These are phyloP conservation scores for Ananas comosus DNA, from an alignment of 176 grass and related monocot genomes.

Conservation along the genomic window DNA sequence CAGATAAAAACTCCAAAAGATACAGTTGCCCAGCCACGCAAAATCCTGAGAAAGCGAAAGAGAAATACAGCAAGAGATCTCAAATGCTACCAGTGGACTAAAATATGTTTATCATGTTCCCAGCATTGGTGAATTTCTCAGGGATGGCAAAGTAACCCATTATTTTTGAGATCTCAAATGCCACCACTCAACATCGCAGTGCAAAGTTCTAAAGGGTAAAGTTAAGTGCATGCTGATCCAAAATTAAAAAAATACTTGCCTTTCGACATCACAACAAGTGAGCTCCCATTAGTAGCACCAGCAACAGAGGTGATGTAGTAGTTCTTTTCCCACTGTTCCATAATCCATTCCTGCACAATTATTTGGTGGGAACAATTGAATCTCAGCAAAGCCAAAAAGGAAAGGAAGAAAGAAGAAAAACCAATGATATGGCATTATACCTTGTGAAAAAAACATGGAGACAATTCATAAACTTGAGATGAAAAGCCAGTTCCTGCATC, in stretches of 20 bases:
- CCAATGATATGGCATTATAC: neutral
- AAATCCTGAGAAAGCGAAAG: too few relatives aligned
- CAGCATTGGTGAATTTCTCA: too few relatives aligned
- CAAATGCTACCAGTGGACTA: too few relatives aligned
- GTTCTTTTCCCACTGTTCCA: conserved; percentile 72
- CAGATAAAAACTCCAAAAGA: too few relatives aligned
- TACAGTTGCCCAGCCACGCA: too few relatives aligned
- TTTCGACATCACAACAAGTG: conserved; percentile 72
- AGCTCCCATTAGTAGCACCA: conserved; percentile 49
- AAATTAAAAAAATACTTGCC: conserved; percentile 12
- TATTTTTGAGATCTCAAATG: too few relatives aligned
- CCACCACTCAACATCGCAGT: too few relatives aligned
- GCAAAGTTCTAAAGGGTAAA: too few relatives aligned
- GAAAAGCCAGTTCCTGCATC: conserved; percentile 69
- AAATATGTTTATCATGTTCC: too few relatives aligned
- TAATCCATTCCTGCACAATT: conserved; percentile 51
- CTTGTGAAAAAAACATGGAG: conserved; percentile 41
- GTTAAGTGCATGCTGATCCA: too few relatives aligned
- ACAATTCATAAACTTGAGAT: conserved; percentile 57
- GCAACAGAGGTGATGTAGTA: conserved; percentile 68
- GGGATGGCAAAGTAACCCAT: too few relatives aligned
- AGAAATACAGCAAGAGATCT: too few relatives aligned
- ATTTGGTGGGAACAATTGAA: neutral
- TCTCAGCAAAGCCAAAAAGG: conserved; percentile 9
- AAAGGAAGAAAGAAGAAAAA: conserved; percentile 14